Evolutionary conservation across 2,329 filamentous ascomycete genomes (phyloP), one percentile per base, ranked within the genome.

Genomic region (Arachnomyces sp.): DNA sequence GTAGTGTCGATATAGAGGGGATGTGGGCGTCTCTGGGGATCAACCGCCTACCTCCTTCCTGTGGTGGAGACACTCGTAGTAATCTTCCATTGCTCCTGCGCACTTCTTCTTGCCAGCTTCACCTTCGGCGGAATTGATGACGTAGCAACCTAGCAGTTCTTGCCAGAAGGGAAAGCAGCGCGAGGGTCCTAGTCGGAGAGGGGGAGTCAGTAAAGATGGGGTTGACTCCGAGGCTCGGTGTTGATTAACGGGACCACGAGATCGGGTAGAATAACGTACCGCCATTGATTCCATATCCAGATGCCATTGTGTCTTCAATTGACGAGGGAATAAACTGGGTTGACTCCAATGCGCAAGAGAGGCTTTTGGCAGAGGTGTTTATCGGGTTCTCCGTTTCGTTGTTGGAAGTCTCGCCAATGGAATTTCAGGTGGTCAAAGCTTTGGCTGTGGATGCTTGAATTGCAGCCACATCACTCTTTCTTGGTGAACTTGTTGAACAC

Each of bases 81-180:
- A 98, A 64, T 98, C 92, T 64, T 98, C 92, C 51, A 96, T 73
- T 3, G 80, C 77, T 12, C 84, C 82, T 13, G 75, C 70, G 64
- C 93, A 98, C 70, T 94, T 94, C 66, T 81, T 83, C 72, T 89
- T 92, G 53, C 86, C 86, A 52, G 79, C 73, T 58, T 89, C 83
- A 41, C 90, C 84, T 49, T 82, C 72, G 50, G 75, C 77, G 41
- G 87, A 87, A 72, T 96, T 96, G 61, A 94, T 81, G 46, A 95
- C 88, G 66, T 98, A 98, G 79, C 92, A 98, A 57, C 88, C 88
- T 63, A 98, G 84, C 51, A 96, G 81, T 70, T 98, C 92, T 71
- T 98, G 92, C 92, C 92, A 98, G 79, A 95, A 98, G 61, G 89
- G 86, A 73, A 94, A 96, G 80, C 92, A 98, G 67, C 90, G 85